Base-by-base conservation (phyloP, 1,284 basidiomycete genomes). In the Ganoderma meredithae region DNA sequence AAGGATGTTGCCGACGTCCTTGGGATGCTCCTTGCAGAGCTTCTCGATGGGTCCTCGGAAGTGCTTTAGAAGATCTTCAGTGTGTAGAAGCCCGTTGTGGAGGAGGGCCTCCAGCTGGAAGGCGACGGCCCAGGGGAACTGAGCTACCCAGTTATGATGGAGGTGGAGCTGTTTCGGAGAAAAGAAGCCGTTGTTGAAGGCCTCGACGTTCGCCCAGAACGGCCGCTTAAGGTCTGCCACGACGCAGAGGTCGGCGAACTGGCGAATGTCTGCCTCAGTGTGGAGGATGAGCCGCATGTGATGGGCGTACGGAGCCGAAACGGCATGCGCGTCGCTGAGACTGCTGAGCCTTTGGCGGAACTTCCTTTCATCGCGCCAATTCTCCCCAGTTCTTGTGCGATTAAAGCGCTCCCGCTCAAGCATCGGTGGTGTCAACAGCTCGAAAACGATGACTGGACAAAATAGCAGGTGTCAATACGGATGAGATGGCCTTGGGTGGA, bases 61-160 rank as follows among this genome's bases (percentile, higher is more conserved):
- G 15, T 76, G 71, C n/a, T 80, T 74, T 3, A 91, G 64, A 6
- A 83, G 66, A 60, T 92, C 89, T 8, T 79, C 77, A 0, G 90
- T 87, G 68, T 88, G 86, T 47, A 92, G 79, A 10, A 86, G 77
- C 0, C 85, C 84, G 69, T 90, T 90, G 47, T 82, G 86, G 9
- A 93, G 75, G 17, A 93, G 80, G 0, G 86, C 84, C 75, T 91
- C 91, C 43, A 93, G 79, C 76, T 94, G 92, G 74, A 93, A 93
- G 1, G 88, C 88, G 55, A 92, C 82, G 4, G 81, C 76, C 89
- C 90, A 92, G 19, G 74, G 77, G 53, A 87, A 82, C 17, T 77
- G 76, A 22, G 78, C 74, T 44, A 90, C 72, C 76, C 83, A 82
- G 15, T 71, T 76, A 19, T 81, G 79, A 27, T 91, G 75, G 25